Percentiles rank a stretch among this genome's conserved stretches.
phyloP scores from a whole-genome alignment of 2,329 filamentous ascomycete genomes.

The Aspergillus niger region DNA sequence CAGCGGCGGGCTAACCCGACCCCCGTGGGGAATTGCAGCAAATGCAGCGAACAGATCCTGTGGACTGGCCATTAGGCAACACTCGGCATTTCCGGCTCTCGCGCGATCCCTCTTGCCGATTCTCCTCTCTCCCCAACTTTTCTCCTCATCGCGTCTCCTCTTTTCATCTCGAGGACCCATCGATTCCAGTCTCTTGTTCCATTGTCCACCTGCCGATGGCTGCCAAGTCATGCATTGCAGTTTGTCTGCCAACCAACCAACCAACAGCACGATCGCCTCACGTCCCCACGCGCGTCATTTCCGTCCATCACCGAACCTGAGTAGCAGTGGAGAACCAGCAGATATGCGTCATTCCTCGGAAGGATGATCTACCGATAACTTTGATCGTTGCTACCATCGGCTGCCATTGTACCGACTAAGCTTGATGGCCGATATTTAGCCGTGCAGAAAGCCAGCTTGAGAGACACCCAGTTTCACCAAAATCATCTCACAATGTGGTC shows the following conservation, averaged over 20 bases:
- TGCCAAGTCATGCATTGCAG: not conserved
- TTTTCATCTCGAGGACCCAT: not conserved
- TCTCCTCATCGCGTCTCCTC: not conserved
- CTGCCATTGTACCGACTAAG: not conserved
- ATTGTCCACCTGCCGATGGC: not conserved
- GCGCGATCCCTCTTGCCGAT: not conserved
- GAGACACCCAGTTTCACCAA: not conserved
- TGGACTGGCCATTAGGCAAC: not conserved
- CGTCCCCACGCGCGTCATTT: no score
- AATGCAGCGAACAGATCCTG: not conserved
- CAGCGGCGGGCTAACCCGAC: not conserved
- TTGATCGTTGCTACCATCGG: not conserved
- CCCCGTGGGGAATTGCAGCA: not conserved
- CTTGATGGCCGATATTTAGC: not conserved
- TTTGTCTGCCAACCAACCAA: not conserved
- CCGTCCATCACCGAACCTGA: not conserved
- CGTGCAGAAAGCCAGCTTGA: not conserved
- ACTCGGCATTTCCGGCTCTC: not conserved
- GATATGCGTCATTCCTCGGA: not conserved
- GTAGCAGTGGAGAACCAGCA: not conserved
- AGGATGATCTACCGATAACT: not conserved
- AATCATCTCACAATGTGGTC: not conserved
- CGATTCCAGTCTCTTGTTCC: not conserved
- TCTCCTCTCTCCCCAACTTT: not conserved
- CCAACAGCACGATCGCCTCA: not conserved